Evolutionary conservation across 495 filamentous ascomycete species (phyloP).

Genomic region (Xylona heveae): DNA sequence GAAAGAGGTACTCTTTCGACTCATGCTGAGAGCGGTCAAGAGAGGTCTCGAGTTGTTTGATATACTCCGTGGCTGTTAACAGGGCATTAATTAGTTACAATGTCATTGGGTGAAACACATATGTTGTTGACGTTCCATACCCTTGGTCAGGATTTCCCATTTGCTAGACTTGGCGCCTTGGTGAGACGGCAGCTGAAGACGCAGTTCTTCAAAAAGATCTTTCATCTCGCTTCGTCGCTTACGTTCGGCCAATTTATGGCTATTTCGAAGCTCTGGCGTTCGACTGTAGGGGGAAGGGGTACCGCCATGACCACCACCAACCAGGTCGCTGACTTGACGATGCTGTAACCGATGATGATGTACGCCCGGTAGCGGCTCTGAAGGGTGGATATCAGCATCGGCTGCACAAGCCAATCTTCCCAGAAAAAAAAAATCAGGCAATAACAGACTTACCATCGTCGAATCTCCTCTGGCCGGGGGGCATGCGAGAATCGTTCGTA

Average conservation of each 20-base stretch:
- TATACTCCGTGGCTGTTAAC: constrained; percentile 24
- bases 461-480: constrained; percentile 45
- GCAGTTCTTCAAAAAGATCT: constrained; percentile 74
- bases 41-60: constrained; percentile 16
- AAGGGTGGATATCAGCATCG: too few species aligned
- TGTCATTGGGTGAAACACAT: neutral
- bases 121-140: constrained; percentile 26
- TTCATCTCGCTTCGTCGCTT: constrained; percentile 98
- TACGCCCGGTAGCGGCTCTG: constrained; percentile 23
- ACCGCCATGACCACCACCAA: constrained; percentile 16
- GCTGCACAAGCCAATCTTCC: too few species aligned
- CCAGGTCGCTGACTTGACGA: constrained; percentile 44
- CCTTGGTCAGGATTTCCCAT: constrained; percentile 96
- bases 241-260: constrained; percentile 87
- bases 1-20: constrained; percentile 15
- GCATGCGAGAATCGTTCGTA: constrained; percentile 45
- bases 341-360: constrained; percentile 65
- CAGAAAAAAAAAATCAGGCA: constrained; percentile 6
- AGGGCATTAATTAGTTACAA: too few species aligned
- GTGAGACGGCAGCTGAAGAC: constrained; percentile 62
- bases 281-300: constrained; percentile 65
- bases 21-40: constrained; percentile 18
- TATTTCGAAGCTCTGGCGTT: constrained; percentile 85
- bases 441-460: constrained; percentile 26
- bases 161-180: constrained; percentile 91